Evolutionary conservation across 495 filamentous ascomycete species (phyloP).

Genomic region (Aspergillus mulundensis): DNA sequence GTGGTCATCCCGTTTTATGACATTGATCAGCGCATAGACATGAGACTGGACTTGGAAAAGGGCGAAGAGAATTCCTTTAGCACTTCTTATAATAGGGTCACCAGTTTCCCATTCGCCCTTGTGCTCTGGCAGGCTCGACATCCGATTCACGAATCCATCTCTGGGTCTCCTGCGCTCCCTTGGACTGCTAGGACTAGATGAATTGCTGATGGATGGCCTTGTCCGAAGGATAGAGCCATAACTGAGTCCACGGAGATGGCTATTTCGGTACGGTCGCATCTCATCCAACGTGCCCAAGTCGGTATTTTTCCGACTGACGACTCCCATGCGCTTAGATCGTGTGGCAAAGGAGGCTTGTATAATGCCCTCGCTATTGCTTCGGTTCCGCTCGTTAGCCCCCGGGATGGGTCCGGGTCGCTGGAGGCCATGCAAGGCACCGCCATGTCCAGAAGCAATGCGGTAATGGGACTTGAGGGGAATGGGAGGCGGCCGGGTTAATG

Average conservation of each 20-base stretch:
- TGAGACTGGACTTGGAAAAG: constrained; percentile 76
- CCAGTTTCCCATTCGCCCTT: constrained; percentile 57
- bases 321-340: constrained; percentile 75
- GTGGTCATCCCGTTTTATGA: constrained; percentile 63
- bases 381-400: constrained; percentile 68
- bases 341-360: constrained; percentile 54
- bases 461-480: constrained; percentile 75
- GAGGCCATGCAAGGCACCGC: constrained; percentile 50
- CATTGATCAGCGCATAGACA: constrained; percentile 65
- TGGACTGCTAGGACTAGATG: constrained; percentile 55
- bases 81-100: constrained; percentile 69
- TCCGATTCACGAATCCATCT: constrained; percentile 62
- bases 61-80: constrained; percentile 83
- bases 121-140: constrained; percentile 81
- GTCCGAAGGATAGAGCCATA: constrained; percentile 72
- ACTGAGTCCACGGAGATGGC: constrained; percentile 76
- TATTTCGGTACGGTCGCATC: constrained; percentile 64
- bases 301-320: constrained; percentile 65
- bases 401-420: constrained; percentile 65
- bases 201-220: constrained; percentile 44
- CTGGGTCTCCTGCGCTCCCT: constrained; percentile 49
- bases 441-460: constrained; percentile 70
- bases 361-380: constrained; percentile 87
- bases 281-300: constrained; percentile 77
- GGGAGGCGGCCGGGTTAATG: constrained; percentile 60